A percentile compares a stretch with the other conserved stretches of the same genome.
phyloP scores from a whole-genome alignment of 768 basidiomycete species.

The Strobilomyces confusus region DNA sequence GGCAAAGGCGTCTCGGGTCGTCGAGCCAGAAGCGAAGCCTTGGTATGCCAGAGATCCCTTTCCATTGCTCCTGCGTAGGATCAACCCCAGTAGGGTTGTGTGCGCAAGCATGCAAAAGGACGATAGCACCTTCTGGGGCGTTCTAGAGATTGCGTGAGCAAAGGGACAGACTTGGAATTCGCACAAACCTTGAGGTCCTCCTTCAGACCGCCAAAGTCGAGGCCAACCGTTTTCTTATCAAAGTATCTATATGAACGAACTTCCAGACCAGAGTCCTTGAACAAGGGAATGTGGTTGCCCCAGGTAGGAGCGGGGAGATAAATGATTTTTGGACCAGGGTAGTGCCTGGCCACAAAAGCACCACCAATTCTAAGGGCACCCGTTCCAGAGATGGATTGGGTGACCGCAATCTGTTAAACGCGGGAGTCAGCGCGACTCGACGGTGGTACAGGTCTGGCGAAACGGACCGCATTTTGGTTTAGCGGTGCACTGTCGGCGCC shows the following conservation, averaged over 20 bases:
- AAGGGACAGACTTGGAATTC: neutral
- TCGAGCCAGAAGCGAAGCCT: slow-evolving; percentile 95
- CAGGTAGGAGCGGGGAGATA: slow-evolving; percentile 94
- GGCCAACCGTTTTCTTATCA: slow-evolving; percentile 84
- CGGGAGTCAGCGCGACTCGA: neutral
- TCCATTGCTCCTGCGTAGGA: slow-evolving; percentile 92
- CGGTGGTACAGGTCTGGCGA: neutral
- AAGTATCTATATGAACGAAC: slow-evolving; percentile 93
- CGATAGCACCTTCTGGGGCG: slow-evolving; percentile 75
- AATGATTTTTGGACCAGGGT: slow-evolving; percentile 80
- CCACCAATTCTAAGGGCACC: slow-evolving; percentile 96
- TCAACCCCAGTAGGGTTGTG: slow-evolving; percentile 99
- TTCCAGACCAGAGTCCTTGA: slow-evolving; percentile 92
- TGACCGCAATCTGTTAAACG: slow-evolving; percentile 64
- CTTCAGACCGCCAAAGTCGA: slow-evolving; percentile 90
- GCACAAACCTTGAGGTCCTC: slow-evolving; percentile 71
- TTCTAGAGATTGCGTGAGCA: slow-evolving; percentile 34
- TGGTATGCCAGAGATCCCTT: slow-evolving; percentile 94
- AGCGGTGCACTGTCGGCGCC: slow-evolving; percentile 75
- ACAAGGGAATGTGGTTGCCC: slow-evolving; percentile 95
- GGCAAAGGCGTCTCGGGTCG: slow-evolving; percentile 88
- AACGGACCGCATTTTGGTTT: slow-evolving; percentile 65
- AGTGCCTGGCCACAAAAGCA: slow-evolving; percentile 86
- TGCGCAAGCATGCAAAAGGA: slow-evolving; percentile 94
- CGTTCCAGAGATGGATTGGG: slow-evolving; percentile 96